phyloP scores from a whole-genome alignment of 176 grass and related monocot species.

The Zoysia pacifica region DNA sequence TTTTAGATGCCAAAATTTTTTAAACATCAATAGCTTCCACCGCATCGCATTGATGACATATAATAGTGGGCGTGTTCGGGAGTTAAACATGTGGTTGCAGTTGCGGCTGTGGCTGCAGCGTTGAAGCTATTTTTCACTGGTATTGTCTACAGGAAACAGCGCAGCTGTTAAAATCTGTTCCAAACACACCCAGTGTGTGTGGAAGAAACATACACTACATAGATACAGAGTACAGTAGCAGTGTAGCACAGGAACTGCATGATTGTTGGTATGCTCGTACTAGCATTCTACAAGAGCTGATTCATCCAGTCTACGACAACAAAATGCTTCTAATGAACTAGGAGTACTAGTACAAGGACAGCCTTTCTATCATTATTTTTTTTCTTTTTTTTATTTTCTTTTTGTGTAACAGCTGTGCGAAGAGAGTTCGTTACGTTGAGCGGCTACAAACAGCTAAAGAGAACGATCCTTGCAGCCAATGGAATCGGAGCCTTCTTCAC shows the following conservation, averaged over 20 bases:
- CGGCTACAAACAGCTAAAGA: slow-evolving; percentile 14
- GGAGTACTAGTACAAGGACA: background rate
- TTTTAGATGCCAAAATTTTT: no score
- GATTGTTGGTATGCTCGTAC: slow-evolving; percentile 36
- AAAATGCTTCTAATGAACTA: slow-evolving; percentile 16
- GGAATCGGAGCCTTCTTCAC: slow-evolving; percentile 23
- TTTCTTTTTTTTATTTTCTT: background rate
- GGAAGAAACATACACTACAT: no score
- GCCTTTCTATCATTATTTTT: slow-evolving; percentile 13
- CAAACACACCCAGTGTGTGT: no score
- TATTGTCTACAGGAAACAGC: no score
- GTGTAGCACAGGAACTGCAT: background rate
- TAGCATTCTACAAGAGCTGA: slow-evolving; percentile 8
- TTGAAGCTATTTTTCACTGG: no score
- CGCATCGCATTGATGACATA: no score
- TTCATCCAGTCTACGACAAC: slow-evolving; percentile 11
- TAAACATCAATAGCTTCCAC: no score
- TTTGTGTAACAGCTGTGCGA: background rate
- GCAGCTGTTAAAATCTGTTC: no score
- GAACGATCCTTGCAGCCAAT: slow-evolving; percentile 12
- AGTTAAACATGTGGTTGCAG: no score
- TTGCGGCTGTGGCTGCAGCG: no score
- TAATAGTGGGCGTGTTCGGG: no score
- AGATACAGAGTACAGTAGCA: no score
- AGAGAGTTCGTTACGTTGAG: slow-evolving; percentile 8